phyloP scores from a whole-genome alignment of 1,284 basidiomycete species.

The Crucibulum parvulum region DNA sequence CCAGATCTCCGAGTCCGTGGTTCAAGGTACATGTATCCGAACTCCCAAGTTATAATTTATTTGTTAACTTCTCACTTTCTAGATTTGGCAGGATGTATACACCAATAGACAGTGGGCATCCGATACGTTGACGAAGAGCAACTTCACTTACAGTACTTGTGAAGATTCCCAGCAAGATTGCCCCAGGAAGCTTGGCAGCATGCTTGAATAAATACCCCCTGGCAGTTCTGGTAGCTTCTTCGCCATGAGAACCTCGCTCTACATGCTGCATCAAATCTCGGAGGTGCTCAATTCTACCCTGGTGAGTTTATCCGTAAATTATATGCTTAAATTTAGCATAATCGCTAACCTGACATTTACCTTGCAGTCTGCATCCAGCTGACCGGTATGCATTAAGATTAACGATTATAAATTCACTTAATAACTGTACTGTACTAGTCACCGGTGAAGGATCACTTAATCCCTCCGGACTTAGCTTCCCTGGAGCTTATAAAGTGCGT shows the following conservation, averaged over 20 bases:
- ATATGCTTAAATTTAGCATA: neutral
- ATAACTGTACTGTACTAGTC: conserved; percentile 15
- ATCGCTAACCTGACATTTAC: neutral
- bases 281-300: conserved; percentile 45
- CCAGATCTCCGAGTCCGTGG: conserved; percentile 41
- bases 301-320: conserved; percentile 24
- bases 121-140: conserved; percentile 37
- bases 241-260: conserved; percentile 44
- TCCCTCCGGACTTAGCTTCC: conserved; percentile 42
- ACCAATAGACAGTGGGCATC: conserved; percentile 40
- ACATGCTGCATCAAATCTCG: conserved; percentile 34
- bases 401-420: neutral
- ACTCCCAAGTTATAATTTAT: neutral
- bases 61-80: neutral
- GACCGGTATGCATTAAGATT: conserved; percentile 16
- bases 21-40: conserved; percentile 33
- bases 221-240: conserved; percentile 26
- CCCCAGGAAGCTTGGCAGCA: conserved; percentile 37
- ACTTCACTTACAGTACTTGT: conserved; percentile 39
- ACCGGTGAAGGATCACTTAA: conserved; percentile 40
- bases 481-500: conserved; percentile 36
- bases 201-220: neutral
- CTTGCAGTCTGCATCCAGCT: conserved; percentile 35
- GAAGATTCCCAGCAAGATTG: conserved; percentile 41
- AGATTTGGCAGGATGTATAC: conserved; percentile 41